Conservation (phyloP, 2,329 filamentous ascomycete species). For the Pleoardoris graminearum region DNA sequence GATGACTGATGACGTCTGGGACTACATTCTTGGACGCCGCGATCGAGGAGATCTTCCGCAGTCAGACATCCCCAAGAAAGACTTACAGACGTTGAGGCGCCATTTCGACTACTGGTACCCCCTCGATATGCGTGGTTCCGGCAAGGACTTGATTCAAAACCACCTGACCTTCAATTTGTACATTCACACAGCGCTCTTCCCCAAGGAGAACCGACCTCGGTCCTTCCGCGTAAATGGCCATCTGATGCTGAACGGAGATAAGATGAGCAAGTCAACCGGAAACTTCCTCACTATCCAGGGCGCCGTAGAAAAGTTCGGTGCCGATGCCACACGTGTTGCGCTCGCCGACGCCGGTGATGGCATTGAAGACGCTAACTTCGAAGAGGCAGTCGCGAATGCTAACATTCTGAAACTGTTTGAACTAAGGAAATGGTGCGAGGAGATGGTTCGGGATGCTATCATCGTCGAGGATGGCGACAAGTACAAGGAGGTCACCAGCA, state of each 20-base stretch:
- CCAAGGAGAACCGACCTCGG: conserved; percentile 83
- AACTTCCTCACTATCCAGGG: conserved; percentile 94
- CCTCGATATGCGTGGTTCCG: conserved; percentile 81
- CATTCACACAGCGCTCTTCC: conserved; percentile 88
- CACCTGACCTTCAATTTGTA: conserved; percentile 97
- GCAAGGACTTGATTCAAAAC: conserved; percentile 74
- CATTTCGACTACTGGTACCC: conserved; percentile 99
- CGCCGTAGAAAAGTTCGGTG: conserved; percentile 87
- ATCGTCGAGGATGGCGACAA: conserved; percentile 49
- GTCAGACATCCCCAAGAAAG: conserved; percentile 73
- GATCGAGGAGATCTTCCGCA: conserved; percentile 70
- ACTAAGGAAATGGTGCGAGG: conserved; percentile 90
- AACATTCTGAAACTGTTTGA: conserved; percentile 84
- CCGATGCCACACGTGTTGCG: conserved; percentile 87
- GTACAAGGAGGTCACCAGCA: conserved; percentile 47
- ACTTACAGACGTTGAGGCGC: conserved; percentile 78
- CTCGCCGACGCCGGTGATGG: conserved; percentile 94
- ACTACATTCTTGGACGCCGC: conserved; percentile 85
- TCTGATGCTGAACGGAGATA: conserved; percentile 91
- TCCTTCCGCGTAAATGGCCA: conserved; percentile 90
- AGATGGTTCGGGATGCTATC: conserved; percentile 68
- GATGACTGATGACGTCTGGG: conserved; percentile 95
- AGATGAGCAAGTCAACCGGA: conserved; percentile 97
- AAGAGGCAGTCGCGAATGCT: conserved; percentile 90
- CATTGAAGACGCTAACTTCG: conserved; percentile 95